These are phyloP conservation scores for Perkinsus chesapeaki DNA, from an alignment of 169 alveolate genomes.

Conservation along the genomic window DNA sequence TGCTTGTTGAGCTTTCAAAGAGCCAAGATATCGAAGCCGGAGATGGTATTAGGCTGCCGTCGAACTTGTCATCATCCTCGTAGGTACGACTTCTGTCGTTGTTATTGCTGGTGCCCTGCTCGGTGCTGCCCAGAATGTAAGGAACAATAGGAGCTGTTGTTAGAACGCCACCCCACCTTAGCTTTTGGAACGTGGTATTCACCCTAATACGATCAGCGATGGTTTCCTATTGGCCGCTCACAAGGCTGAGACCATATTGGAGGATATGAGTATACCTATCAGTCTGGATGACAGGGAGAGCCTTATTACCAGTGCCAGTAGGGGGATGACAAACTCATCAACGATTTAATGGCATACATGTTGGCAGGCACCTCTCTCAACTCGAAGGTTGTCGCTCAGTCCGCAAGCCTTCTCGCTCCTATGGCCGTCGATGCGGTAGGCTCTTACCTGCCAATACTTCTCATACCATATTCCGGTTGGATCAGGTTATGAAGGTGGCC, in stretches of 20 bases:
- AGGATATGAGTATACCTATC: conserved; percentile 82
- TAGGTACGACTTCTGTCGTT: conserved; percentile 98
- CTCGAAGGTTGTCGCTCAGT: conserved; percentile 94
- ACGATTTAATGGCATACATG: too few species aligned
- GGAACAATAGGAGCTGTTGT: neutral
- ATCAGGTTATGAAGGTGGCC: neutral
- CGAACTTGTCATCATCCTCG: neutral
- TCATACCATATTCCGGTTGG: too few species aligned
- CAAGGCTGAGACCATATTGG: conserved; percentile 82
- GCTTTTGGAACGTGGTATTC: conserved; percentile 90
- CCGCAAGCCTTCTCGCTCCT: conserved; percentile 92
- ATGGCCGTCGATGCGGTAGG: conserved; percentile 96
- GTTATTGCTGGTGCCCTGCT: conserved; percentile 96
- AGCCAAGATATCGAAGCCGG: conserved; percentile 99
- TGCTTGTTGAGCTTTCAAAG: conserved; percentile 95
- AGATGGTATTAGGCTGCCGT: conserved; percentile 57
- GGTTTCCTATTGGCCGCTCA: conserved; percentile 82
- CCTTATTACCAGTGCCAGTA: conserved; percentile 50
- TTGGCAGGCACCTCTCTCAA: conserved; percentile 90
- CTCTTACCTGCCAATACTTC: neutral
- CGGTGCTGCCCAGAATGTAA: conserved; percentile 79
- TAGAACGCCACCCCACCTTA: neutral
- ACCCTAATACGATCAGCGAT: conserved; percentile 93
- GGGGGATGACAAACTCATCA: too few species aligned
- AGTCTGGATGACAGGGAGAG: conserved; percentile 87